Percentiles rank a stretch among this genome's conserved stretches.
These are phyloP conservation scores for Eleusine coracana DNA, from an alignment of 176 grass and related monocot species.

Conservation along the genomic window DNA sequence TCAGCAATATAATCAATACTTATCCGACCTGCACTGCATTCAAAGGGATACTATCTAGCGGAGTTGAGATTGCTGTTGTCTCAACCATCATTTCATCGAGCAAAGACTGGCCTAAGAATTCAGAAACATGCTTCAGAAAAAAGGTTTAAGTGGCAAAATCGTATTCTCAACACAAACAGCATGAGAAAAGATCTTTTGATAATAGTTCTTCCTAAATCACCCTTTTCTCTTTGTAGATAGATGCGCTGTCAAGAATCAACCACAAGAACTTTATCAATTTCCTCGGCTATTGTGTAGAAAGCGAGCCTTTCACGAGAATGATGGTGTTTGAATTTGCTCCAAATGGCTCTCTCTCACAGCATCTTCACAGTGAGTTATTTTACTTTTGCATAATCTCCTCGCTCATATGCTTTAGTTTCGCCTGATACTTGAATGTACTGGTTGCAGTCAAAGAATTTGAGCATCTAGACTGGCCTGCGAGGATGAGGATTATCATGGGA, in stretches of 20 bases:
- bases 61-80: conserved; percentile 78
- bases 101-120: conserved; percentile 74
- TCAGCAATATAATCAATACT: conserved; percentile 89
- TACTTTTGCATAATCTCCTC: conserved; percentile 29
- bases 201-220: conserved; percentile 20
- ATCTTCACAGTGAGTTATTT: conserved; percentile 78
- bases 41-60: conserved; percentile 88
- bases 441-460: conserved; percentile 84
- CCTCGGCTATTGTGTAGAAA: conserved; percentile 81
- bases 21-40: conserved; percentile 72
- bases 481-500: conserved; percentile 98
- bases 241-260: conserved; percentile 73
- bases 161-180: conserved; percentile 34
- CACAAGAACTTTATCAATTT: conserved; percentile 97
- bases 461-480: conserved; percentile 75
- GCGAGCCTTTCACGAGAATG: conserved; percentile 92
- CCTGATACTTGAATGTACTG: conserved; percentile 35
- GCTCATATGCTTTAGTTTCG: background rate
- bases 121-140: conserved; percentile 75
- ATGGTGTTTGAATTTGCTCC: conserved; percentile 92
- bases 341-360: conserved; percentile 80
- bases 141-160: conserved; percentile 59
- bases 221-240: conserved; percentile 72
- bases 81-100: conserved; percentile 62
- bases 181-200: conserved; percentile 26